Base-by-base conservation (phyloP, 306 rosid genomes). In the Lathyrus aphaca region DNA sequence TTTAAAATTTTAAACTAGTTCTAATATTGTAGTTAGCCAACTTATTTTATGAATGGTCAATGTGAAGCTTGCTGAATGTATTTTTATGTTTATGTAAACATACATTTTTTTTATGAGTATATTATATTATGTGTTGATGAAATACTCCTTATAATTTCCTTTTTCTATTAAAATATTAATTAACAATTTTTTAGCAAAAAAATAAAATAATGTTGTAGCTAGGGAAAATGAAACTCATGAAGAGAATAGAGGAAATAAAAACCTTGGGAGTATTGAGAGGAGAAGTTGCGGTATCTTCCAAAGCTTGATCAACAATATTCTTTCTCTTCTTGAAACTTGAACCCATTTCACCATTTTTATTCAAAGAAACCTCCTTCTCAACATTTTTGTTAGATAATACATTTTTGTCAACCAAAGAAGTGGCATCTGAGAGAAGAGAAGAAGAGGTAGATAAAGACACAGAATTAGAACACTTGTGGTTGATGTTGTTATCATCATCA, bases 241-340 rank as follows among this genome's bases (percentile, higher is more conserved):
- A 19, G 11, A 6, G 16, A 18, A 5, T 51, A 13, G 1, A 14
- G 39, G 10, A 17, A 3, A 1, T 23, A 2, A 15, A 21, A 58
- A 85, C 96, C 96, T 85, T 80, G 76, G 88, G 83, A 75, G 76
- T 80, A 27, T 58, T 78, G 55, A 85, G 79, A 19, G 91, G 84
- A 85, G 96, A 92, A 62, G 74, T 92, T 68, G 98, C 98, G 0
- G 98, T 92, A 69, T 89, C 98, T 78, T 86, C 91, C 80, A 89
- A 82, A 57, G 83, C 77, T 3, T 83, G 89, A 62, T 89, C 89
- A 55, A 72, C 70, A 40, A 55, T 35, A 71, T 70, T 75, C 51
- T 82, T 83, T 65, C 82, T 86, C 61, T 79, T 84, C 74, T 82
- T 84, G 66, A 81, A 80, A 59, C 79, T 73, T 61, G 76, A 43